These are phyloP conservation scores for Apiospora koreana DNA, from an alignment of 2,329 filamentous ascomycete species.

Conservation along the genomic window DNA sequence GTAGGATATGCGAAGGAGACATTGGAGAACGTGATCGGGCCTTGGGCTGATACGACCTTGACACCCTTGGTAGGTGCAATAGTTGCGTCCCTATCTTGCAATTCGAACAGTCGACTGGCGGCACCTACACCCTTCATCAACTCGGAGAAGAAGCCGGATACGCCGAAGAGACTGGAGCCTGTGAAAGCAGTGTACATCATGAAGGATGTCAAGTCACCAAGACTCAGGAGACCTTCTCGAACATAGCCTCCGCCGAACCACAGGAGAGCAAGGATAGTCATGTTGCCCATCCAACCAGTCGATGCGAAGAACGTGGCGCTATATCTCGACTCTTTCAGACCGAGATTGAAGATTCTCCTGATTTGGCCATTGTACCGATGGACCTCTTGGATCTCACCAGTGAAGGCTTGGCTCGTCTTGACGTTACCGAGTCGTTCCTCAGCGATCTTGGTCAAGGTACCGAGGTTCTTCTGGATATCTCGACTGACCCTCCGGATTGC, in stretches of 20 bases:
- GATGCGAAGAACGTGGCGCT: conserved; percentile 86
- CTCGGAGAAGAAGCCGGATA: conserved; percentile 96
- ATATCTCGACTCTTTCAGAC: conserved; percentile 82
- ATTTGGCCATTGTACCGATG: conserved; percentile 90
- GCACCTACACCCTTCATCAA: conserved; percentile 99
- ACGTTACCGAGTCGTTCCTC: conserved; percentile 98
- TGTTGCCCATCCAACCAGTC: conserved; percentile 91
- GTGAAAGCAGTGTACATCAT: conserved; percentile 96
- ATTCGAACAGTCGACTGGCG: conserved; percentile 91
- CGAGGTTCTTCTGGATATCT: conserved; percentile 90
- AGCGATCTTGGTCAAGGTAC: conserved; percentile 92
- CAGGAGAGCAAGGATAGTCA: conserved; percentile 90
- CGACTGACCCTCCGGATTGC: conserved; percentile 87
- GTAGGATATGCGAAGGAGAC: conserved; percentile 93
- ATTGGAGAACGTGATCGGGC: conserved; percentile 83
- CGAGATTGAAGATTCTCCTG: conserved; percentile 86
- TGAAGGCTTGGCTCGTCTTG: conserved; percentile 94
- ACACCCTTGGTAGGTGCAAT: conserved; percentile 85
- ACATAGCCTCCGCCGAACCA: conserved; percentile 92
- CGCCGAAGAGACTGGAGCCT: conserved; percentile 84
- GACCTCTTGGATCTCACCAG: conserved; percentile 88
- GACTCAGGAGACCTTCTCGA: conserved; percentile 78
- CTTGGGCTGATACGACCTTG: conserved; percentile 80
- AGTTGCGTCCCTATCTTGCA: conserved; percentile 85
- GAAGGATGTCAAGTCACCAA: conserved; percentile 93